These are phyloP conservation scores for Prunus fruticosa DNA, from an alignment of 306 rosid species.

Conservation along the genomic window DNA sequence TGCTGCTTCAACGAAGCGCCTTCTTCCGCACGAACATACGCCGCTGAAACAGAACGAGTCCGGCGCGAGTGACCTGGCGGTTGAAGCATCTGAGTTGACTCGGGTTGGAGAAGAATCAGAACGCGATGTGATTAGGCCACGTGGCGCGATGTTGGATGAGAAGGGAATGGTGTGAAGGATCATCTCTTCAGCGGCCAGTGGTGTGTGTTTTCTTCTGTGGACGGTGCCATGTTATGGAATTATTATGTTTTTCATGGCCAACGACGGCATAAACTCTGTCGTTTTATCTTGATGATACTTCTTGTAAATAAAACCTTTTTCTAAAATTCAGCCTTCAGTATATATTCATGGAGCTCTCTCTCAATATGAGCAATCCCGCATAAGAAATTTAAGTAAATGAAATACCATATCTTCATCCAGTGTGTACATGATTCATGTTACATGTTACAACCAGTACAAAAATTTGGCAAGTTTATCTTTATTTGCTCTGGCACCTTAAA, in stretches of 20 bases:
- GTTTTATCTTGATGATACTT: neutral
- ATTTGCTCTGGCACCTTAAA: slow-evolving; percentile 29
- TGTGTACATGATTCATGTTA: slow-evolving; percentile 27
- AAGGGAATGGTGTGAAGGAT: slow-evolving; percentile 1
- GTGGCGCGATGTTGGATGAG: slow-evolving; percentile 6
- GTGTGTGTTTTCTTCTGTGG: neutral
- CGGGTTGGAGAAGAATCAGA: slow-evolving; percentile 5
- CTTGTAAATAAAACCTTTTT: no score
- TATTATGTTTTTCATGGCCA: neutral
- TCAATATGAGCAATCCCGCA: neutral
- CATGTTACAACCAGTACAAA: slow-evolving; percentile 26
- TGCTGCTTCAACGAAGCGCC: slow-evolving; percentile 57
- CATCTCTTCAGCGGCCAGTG: neutral
- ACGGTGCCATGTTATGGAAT: neutral
- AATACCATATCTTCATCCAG: slow-evolving; percentile 7
- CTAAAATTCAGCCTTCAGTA: neutral
- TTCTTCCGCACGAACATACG: slow-evolving; percentile 65
- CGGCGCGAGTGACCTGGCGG: slow-evolving; percentile 14
- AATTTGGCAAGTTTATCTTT: slow-evolving; percentile 27
- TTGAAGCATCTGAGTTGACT: slow-evolving; percentile 25
- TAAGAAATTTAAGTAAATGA: slow-evolving; percentile 8
- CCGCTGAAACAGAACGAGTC: slow-evolving; percentile 20
- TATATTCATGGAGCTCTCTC: neutral
- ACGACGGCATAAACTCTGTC: neutral
- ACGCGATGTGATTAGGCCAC: neutral